A percentile compares a stretch with the other conserved stretches of the same genome.
Evolutionary conservation across 495 filamentous ascomycete genomes (phyloP).

Genomic region (Tirmania nivea): DNA sequence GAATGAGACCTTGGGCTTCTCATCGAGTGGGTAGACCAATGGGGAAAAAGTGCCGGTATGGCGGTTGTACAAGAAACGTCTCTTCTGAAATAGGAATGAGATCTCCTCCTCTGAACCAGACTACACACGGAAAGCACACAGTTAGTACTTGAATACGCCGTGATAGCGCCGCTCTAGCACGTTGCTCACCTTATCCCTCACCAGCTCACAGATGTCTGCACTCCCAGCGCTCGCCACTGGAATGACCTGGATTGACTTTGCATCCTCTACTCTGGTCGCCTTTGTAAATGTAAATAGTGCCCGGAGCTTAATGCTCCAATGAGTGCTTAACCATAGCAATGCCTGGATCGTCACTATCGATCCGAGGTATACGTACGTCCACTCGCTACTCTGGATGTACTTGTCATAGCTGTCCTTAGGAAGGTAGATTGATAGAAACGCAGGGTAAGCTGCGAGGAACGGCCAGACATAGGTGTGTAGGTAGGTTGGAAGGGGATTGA

Average conservation of each 20-base stretch:
- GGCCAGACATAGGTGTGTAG: slow-evolving; percentile 83
- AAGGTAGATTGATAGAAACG: slow-evolving; percentile 71
- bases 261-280: slow-evolving; percentile 18
- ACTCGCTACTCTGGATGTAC: slow-evolving; percentile 73
- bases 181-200: slow-evolving; percentile 40
- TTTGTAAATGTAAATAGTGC: slow-evolving; percentile 58
- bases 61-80: slow-evolving; percentile 69
- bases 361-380: slow-evolving; percentile 88
- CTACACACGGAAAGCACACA: slow-evolving; percentile 19
- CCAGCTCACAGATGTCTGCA: slow-evolving; percentile 65
- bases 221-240: slow-evolving; percentile 74
- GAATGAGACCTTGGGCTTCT: slow-evolving; percentile 43
- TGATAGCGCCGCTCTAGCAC: background rate
- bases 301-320: slow-evolving; percentile 84
- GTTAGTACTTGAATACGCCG: background rate
- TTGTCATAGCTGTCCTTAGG: slow-evolving; percentile 63
- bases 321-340: slow-evolving; percentile 81
- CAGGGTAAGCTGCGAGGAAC: slow-evolving; percentile 73
- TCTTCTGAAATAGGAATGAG: slow-evolving; percentile 96
- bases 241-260: slow-evolving; percentile 81
- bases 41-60: slow-evolving; percentile 52
- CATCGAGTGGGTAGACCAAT: slow-evolving; percentile 65
- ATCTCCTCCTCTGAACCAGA: slow-evolving; percentile 46
- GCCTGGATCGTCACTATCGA: slow-evolving; percentile 71
- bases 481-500: slow-evolving; percentile 63